These are phyloP conservation scores for Musa balbisiana DNA, from an alignment of 202 grass and related monocot genomes.

Conservation along the genomic window DNA sequence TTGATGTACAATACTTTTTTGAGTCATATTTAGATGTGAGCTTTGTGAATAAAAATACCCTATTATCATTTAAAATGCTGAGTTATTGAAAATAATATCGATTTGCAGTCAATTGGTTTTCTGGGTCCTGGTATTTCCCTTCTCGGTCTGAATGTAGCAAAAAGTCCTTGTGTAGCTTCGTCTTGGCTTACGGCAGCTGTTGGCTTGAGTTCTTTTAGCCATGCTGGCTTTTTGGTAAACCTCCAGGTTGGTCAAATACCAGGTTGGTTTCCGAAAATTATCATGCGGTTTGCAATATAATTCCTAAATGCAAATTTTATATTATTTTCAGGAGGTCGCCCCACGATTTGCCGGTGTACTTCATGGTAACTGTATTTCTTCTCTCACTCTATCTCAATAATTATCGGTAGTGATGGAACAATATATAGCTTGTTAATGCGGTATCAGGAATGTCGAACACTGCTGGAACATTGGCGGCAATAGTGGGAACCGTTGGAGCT, in stretches of 20 bases:
- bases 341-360: constrained; percentile 92
- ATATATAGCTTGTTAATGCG: background rate
- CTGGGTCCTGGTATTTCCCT: constrained; percentile 74
- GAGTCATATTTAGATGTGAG: too few species aligned
- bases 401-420: background rate
- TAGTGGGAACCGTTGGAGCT: constrained; percentile 88
- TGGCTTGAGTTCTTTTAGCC: constrained; percentile 84
- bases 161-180: constrained; percentile 61
- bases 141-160: constrained; percentile 78
- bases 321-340: constrained; percentile 64
- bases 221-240: constrained; percentile 96
- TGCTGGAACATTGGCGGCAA: constrained; percentile 82
- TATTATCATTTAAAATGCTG: too few species aligned
- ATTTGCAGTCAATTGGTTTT: constrained; percentile 82
- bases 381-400: background rate
- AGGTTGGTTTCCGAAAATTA: constrained; percentile 13
- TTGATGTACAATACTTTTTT: too few species aligned
- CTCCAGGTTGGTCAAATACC: constrained; percentile 60
- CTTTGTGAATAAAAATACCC: too few species aligned
- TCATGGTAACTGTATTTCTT: constrained; percentile 46
- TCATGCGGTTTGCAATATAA: constrained; percentile 8
- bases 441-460: constrained; percentile 90
- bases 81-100: background rate
- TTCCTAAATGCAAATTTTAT: background rate
- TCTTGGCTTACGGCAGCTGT: constrained; percentile 86